phyloP scores from a whole-genome alignment of 257 asterid species.

The Nicotiana benthamiana region DNA sequence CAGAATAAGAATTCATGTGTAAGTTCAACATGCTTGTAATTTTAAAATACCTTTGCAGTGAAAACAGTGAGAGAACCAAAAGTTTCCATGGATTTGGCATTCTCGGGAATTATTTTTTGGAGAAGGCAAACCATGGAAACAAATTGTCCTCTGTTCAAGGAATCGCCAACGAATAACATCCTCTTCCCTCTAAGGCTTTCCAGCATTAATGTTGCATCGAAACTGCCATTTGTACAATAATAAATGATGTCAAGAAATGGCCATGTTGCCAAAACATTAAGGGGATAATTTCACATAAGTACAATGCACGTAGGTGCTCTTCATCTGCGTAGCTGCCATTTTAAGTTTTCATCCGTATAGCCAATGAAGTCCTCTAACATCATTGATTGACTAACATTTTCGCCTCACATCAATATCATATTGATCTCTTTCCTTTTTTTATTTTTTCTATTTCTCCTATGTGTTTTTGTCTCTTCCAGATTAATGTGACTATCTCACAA shows the following conservation, averaged over 20 bases:
- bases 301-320: too few relatives aligned
- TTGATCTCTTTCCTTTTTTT: too few relatives aligned
- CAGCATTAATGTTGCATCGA: slow-evolving; percentile 60
- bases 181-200: slow-evolving; percentile 62
- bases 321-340: too few relatives aligned
- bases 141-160: slow-evolving; percentile 63
- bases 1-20: not conserved
- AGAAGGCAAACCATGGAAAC: slow-evolving; percentile 72
- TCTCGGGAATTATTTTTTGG: slow-evolving; percentile 37
- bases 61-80: slow-evolving; percentile 38
- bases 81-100: slow-evolving; percentile 45
- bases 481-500: too few relatives aligned
- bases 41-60: slow-evolving; percentile 51
- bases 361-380: too few relatives aligned
- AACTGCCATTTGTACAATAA: slow-evolving; percentile 29
- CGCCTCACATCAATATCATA: too few relatives aligned
- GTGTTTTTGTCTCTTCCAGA: too few relatives aligned
- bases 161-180: slow-evolving; percentile 79
- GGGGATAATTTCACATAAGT: too few relatives aligned
- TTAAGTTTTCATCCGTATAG: too few relatives aligned
- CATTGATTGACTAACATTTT: too few relatives aligned
- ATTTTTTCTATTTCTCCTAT: too few relatives aligned
- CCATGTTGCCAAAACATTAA: not conserved
- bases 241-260: not conserved
- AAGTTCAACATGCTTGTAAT: not conserved